Percentiles rank a stretch among this genome's conserved stretches.
These are phyloP conservation scores for Paraleonurus japonicus DNA, from an alignment of 257 asterid species.

Conservation along the genomic window DNA sequence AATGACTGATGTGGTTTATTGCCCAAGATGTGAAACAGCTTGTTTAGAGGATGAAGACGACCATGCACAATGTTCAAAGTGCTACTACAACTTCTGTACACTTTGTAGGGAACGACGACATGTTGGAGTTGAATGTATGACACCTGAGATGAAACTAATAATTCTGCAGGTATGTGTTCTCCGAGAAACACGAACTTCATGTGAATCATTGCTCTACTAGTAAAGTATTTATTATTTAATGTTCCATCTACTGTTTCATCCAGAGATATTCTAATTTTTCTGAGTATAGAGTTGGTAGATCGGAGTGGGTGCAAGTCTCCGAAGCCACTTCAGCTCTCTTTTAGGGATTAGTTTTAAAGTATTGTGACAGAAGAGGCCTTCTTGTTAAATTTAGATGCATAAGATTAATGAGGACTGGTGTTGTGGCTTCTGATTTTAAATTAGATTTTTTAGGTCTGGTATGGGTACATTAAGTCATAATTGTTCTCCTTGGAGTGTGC, in stretches of 20 bases:
- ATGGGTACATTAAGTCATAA: not conserved
- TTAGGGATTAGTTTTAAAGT: not conserved
- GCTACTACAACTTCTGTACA: conserved; percentile 85
- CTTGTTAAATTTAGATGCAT: not conserved
- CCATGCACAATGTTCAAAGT: conserved; percentile 84
- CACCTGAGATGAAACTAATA: conserved; percentile 69
- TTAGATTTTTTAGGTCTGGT: not conserved
- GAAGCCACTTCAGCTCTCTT: not conserved
- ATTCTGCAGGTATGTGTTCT: conserved; percentile 57
- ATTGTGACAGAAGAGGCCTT: not conserved
- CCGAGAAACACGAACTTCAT: too few relatives aligned
- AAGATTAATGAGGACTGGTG: not conserved
- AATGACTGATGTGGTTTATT: conserved; percentile 82
- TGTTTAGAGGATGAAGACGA: conserved; percentile 81
- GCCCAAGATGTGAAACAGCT: conserved; percentile 93
- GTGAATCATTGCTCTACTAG: too few relatives aligned
- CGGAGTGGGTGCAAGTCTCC: not conserved
- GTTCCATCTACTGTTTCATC: not conserved
- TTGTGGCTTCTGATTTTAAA: not conserved
- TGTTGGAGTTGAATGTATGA: conserved; percentile 76
- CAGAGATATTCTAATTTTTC: not conserved
- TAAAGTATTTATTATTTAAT: too few relatives aligned
- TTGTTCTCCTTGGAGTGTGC: conserved; percentile 1
- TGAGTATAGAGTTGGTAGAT: conserved; percentile 1
- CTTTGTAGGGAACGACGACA: conserved; percentile 79